These are phyloP conservation scores for Trichoderma gracile DNA, from an alignment of 2,329 filamentous ascomycete species.

Conservation along the genomic window DNA sequence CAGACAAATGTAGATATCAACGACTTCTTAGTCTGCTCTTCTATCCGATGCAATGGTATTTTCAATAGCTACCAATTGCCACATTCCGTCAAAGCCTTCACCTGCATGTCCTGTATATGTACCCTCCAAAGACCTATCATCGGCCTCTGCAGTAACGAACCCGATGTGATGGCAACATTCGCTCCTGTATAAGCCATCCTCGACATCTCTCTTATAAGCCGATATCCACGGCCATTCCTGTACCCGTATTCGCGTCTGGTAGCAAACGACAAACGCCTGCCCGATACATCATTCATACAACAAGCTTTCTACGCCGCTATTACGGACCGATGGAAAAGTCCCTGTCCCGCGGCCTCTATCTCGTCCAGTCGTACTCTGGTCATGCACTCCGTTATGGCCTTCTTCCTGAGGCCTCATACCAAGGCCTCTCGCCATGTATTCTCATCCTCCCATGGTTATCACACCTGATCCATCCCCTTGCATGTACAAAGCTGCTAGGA, in stretches of 20 bases:
- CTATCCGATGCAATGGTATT: neutral
- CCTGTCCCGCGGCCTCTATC: neutral
- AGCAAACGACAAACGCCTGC: slow-evolving; percentile 23
- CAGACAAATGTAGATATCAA: no score
- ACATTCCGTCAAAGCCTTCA: neutral
- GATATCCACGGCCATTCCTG: slow-evolving; percentile 14
- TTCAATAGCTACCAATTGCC: slow-evolving; percentile 1
- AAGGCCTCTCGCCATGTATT: neutral
- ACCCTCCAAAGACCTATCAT: neutral
- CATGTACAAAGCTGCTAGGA: neutral
- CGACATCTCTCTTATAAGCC: neutral
- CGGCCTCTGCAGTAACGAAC: neutral
- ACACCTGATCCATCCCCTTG: no score
- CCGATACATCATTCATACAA: slow-evolving; percentile 19
- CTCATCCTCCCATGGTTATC: neutral
- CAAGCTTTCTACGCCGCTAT: slow-evolving; percentile 21
- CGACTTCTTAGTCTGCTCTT: no score
- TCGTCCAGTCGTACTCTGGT: slow-evolving; percentile 5
- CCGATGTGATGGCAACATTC: neutral
- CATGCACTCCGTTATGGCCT: slow-evolving; percentile 1
- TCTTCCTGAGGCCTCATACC: neutral
- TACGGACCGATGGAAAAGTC: neutral
- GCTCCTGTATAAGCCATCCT: neutral
- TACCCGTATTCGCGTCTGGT: slow-evolving; percentile 8
- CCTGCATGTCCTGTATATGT: neutral